Conservation (phyloP, 257 asterid genomes). For the Penstemon barbatus region DNA sequence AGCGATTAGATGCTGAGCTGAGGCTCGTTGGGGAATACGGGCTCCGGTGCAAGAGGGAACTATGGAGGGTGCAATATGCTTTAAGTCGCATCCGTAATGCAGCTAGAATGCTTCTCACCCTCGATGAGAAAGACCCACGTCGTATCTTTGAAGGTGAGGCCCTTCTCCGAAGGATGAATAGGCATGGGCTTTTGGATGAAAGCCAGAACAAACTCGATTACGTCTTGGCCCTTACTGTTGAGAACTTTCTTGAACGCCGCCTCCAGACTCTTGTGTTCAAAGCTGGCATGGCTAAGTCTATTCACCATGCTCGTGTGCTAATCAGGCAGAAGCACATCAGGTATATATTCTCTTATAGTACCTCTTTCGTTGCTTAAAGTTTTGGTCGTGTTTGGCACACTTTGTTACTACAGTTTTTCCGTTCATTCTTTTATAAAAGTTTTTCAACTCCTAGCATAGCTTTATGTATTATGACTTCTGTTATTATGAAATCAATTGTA, state of each 20-base stretch:
- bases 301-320: constrained; percentile 52
- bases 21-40: constrained; percentile 75
- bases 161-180: constrained; percentile 64
- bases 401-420: too few relatives aligned
- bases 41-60: constrained; percentile 66
- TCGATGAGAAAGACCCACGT: constrained; percentile 66
- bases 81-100: constrained; percentile 65
- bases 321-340: constrained; percentile 53
- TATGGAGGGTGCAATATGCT: constrained; percentile 67
- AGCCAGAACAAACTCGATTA: constrained; percentile 52
- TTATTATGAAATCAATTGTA: too few relatives aligned
- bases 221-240: constrained; percentile 47
- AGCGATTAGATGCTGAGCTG: constrained; percentile 67
- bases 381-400: neutral
- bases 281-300: constrained; percentile 51
- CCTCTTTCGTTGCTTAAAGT: neutral
- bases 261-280: constrained; percentile 49
- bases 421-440: too few relatives aligned
- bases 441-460: too few relatives aligned
- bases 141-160: constrained; percentile 79
- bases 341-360: constrained; percentile 23
- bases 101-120: constrained; percentile 59
- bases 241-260: constrained; percentile 51
- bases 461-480: too few relatives aligned
- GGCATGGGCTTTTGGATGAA: constrained; percentile 40